A percentile compares a stretch with the other conserved stretches of the same genome.
Conservation (phyloP, 2,329 filamentous ascomycete genomes). For the Paracamarosporium sp. region DNA sequence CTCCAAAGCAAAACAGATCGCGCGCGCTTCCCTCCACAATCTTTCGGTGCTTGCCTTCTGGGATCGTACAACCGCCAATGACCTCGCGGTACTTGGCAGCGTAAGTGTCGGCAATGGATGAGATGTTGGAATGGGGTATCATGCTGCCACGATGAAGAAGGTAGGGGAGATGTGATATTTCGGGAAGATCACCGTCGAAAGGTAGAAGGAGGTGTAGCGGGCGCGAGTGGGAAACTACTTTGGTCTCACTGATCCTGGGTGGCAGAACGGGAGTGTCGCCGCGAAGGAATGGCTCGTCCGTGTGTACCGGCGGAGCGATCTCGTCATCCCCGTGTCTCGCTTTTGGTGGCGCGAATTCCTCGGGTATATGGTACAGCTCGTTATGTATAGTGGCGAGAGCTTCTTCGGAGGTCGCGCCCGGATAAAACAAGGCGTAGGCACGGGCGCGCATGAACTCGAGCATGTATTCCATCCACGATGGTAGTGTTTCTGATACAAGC, state of each 20-base stretch:
- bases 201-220: constrained; percentile 56
- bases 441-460: constrained; percentile 77
- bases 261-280: constrained; percentile 43
- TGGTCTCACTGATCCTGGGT: constrained; percentile 40
- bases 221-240: constrained; percentile 58
- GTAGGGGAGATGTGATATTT: constrained; percentile 61
- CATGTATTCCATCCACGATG: constrained; percentile 80
- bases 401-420: constrained; percentile 59
- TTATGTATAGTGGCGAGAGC: constrained; percentile 76
- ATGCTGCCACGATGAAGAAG: constrained; percentile 69
- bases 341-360: constrained; percentile 60
- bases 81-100: constrained; percentile 64
- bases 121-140: constrained; percentile 51
- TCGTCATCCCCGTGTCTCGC: constrained; percentile 7
- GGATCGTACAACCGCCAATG: constrained; percentile 70
- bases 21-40: constrained; percentile 51
- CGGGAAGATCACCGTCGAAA: constrained; percentile 56
- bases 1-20: constrained; percentile 71
- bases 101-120: constrained; percentile 59
- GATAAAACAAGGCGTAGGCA: constrained; percentile 83
- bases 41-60: constrained; percentile 41
- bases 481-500: constrained; percentile 70
- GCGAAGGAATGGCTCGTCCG: constrained; percentile 45
- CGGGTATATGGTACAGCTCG: constrained; percentile 75
- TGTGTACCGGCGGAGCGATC: constrained; percentile 13